Percentiles rank a stretch among this genome's conserved stretches.
phyloP scores from a whole-genome alignment of 805 yeast species.

The Starmerella roubikii region DNA sequence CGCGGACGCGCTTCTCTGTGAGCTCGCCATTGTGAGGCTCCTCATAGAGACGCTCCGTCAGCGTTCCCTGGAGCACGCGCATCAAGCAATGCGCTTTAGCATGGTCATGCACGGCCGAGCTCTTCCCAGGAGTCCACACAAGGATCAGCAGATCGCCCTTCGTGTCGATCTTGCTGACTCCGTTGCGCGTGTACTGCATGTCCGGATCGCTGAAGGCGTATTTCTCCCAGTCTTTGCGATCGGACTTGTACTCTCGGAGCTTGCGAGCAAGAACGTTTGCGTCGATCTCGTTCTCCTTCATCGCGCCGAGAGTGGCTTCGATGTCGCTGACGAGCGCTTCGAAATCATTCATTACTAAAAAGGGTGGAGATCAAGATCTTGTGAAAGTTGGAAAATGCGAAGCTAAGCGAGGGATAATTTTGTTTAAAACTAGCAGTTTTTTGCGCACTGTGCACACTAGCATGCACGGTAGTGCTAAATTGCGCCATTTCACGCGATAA shows the following conservation, averaged over 20 bases:
- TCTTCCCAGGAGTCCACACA: conserved; percentile 58
- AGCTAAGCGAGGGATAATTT: too few species aligned
- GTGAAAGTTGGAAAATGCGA: too few species aligned
- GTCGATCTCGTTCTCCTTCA: conserved; percentile 38
- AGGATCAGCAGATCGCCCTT: conserved; percentile 54
- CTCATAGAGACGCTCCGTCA: conserved; percentile 44
- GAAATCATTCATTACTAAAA: too few species aligned
- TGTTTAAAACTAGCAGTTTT: too few species aligned
- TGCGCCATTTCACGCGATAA: too few species aligned
- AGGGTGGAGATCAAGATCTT: too few species aligned
- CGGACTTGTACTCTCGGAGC: conserved; percentile 37
- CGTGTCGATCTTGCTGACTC: conserved; percentile 56
- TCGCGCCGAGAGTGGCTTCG: conserved; percentile 27
- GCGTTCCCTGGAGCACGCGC: conserved; percentile 48
- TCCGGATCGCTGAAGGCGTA: conserved; percentile 43
- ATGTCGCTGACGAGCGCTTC: conserved; percentile 27
- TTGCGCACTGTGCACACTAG: too few species aligned
- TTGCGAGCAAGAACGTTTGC: conserved; percentile 31
- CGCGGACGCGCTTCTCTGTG: conserved; percentile 22
- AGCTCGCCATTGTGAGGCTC: conserved; percentile 29
- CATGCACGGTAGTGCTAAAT: too few species aligned
- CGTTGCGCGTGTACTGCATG: conserved; percentile 51
- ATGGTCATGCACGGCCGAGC: conserved; percentile 59
- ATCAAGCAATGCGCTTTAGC: conserved; percentile 66
- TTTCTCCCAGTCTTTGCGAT: conserved; percentile 42